Evolutionary conservation across 1,284 basidiomycete species (phyloP), one percentile per base, ranked within the genome.

Genomic region (Leccinum huronense): DNA sequence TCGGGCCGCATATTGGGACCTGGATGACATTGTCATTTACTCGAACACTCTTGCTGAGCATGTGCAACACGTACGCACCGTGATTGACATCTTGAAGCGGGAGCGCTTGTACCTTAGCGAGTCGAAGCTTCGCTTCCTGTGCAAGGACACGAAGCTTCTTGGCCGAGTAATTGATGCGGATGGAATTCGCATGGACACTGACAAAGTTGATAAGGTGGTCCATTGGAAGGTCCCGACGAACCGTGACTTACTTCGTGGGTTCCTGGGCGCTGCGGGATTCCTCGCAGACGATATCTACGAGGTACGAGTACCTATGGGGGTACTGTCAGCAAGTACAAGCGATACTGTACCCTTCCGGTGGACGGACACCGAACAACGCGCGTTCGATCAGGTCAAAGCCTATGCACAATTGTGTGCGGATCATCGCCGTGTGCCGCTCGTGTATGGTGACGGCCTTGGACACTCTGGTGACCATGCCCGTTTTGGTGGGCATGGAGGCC

Each of bases 111-210:
- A 73, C 66, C 67, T 80, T 0, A 68, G 68, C 6, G 59, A 69
- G 9, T 62, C 69, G 10, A 78, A 80, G 45, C 59, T 78, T 2
- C 66, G 66, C 1, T 30, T 57, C 8, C 14, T 40, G 2, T 40
- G 57, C 8, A 57, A 57, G 9, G 57, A 57, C 4, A 45, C 78
- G 58, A 69, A 70, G 3, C 55, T 80, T 0, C 65, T 81, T 0
- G 80, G 80, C 0, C 71, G 70, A 0, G 63, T 80, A 0, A 68
- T 82, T 0, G 71, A 74, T 11, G 59, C 75, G 5, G 56, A 75
- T 0, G 79, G 79, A 0, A 80, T 82, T n/a, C 59, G 66, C 0
- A 79, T 80, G 72, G 79, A 80, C 31, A 71, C 74, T 0, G 67
- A 74, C 23, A 81, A 81, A 31, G 75, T 81, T 0, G 70, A 76